Percentiles rank a stretch among this genome's conserved stretches.
Evolutionary conservation across 2,329 filamentous ascomycete genomes (phyloP).

Genomic region (Claviceps sp.): DNA sequence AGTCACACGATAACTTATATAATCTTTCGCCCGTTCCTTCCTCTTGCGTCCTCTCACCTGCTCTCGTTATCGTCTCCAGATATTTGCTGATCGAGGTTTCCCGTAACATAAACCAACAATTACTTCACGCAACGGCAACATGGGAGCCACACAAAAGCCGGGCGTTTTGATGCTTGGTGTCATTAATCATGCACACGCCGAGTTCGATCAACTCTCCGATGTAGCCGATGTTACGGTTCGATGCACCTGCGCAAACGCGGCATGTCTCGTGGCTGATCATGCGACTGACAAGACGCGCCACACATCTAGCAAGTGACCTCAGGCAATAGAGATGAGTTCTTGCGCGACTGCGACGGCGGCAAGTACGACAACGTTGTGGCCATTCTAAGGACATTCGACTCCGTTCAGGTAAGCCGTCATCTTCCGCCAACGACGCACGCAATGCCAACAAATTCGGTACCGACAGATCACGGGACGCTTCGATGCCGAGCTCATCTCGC

Average conservation of each 20-base stretch:
- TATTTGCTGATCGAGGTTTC: not conserved
- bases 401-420: conserved; percentile 3
- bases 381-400: conserved; percentile 42
- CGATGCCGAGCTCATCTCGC: conserved; percentile 45
- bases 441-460: not conserved
- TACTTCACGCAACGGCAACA: not conserved
- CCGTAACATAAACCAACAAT: not conserved
- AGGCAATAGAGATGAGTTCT: conserved; percentile 8
- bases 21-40: not conserved
- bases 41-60: not conserved
- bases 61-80: not conserved
- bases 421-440: no score
- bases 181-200: conserved; percentile 8
- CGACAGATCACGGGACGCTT: conserved; percentile 43
- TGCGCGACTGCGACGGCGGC: conserved; percentile 40
- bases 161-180: conserved; percentile 10
- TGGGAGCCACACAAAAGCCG: conserved; percentile 2
- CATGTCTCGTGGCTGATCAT: not conserved
- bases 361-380: conserved; percentile 42
- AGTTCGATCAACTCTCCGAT: conserved; percentile 9
- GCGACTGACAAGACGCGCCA: not conserved
- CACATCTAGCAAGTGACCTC: conserved; percentile 7
- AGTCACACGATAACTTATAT: not conserved
- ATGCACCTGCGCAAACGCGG: not conserved
- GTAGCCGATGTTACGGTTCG: conserved; percentile 8